phyloP scores from a whole-genome alignment of 129 eudicot genomes.

The Pulicaria dysenterica region DNA sequence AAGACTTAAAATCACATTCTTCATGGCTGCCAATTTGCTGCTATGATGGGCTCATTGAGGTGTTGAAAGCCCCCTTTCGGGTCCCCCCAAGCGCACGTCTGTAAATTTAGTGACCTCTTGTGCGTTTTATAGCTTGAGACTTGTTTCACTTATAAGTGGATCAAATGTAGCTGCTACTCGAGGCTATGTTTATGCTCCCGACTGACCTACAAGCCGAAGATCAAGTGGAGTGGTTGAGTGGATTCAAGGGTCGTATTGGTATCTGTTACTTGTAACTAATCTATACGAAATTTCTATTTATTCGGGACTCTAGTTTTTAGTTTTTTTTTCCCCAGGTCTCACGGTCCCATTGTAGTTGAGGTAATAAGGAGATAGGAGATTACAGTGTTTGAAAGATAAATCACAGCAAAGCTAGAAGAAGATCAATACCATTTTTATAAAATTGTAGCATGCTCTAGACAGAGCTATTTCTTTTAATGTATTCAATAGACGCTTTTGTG shows the following conservation, averaged over 20 bases:
- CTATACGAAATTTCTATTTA: constrained; percentile 13
- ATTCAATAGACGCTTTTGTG: too few relatives aligned
- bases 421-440: too few relatives aligned
- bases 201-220: constrained; percentile 1
- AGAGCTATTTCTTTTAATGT: too few relatives aligned
- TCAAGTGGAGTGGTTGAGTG: constrained; percentile 13
- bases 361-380: constrained; percentile 31
- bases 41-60: constrained; percentile 17
- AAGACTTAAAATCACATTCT: constrained; percentile 28
- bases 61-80: not conserved
- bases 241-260: not conserved
- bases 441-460: too few relatives aligned
- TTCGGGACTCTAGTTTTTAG: constrained; percentile 22
- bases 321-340: constrained; percentile 3
- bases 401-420: not conserved
- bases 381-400: constrained; percentile 19
- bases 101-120: constrained; percentile 35
- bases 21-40: constrained; percentile 35
- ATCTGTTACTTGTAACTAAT: constrained; percentile 13
- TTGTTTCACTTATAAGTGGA: not conserved
- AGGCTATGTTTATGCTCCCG: not conserved
- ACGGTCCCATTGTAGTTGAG: constrained; percentile 31
- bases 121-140: constrained; percentile 4
- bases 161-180: constrained; percentile 10
- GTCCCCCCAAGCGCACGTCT: constrained; percentile 24